A percentile compares a stretch with the other conserved stretches of the same genome.
Evolutionary conservation across 306 rosid genomes (phyloP).

Genomic region (Vigna unguiculata): DNA sequence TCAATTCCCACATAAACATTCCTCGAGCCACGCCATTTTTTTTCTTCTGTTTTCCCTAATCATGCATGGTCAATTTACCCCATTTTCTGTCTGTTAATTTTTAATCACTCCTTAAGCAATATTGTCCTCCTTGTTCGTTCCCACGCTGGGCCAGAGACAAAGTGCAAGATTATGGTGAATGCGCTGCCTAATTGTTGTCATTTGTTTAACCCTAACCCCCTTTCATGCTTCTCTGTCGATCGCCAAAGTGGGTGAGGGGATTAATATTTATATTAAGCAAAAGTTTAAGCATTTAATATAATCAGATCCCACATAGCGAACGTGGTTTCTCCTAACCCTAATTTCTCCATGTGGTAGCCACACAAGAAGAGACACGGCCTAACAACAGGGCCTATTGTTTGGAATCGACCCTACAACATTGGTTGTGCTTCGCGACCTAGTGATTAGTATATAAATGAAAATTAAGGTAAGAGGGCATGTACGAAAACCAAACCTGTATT

Average conservation of each 20-base stretch:
- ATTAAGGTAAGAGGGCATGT: constrained; percentile 43
- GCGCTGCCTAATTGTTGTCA: constrained; percentile 58
- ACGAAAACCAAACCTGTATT: constrained; percentile 51
- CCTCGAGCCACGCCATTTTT: constrained; percentile 64
- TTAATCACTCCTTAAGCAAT: constrained; percentile 49
- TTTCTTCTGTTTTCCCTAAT: constrained; percentile 11
- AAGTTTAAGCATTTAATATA: constrained; percentile 6
- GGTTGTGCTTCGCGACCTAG: constrained; percentile 58
- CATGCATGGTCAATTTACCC: constrained; percentile 38
- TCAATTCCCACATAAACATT: constrained; percentile 36
- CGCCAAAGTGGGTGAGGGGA: constrained; percentile 1
- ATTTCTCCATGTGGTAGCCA: constrained; percentile 56
- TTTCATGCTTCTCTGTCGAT: constrained; percentile 45
- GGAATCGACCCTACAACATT: constrained; percentile 68
- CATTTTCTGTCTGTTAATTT: constrained; percentile 56
- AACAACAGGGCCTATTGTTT: constrained; percentile 57
- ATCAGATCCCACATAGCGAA: constrained; percentile 35
- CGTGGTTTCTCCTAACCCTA: constrained; percentile 36
- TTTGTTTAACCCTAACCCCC: constrained; percentile 46
- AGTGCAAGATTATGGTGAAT: constrained; percentile 55
- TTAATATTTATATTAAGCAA: constrained; percentile 6
- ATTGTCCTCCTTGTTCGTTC: constrained; percentile 49
- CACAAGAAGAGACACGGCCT: constrained; percentile 56
- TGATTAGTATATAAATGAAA: constrained; percentile 43
- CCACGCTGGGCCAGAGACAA: constrained; percentile 59